Conservation (phyloP, 148 eudicot species). For the Camellia granthamiana region DNA sequence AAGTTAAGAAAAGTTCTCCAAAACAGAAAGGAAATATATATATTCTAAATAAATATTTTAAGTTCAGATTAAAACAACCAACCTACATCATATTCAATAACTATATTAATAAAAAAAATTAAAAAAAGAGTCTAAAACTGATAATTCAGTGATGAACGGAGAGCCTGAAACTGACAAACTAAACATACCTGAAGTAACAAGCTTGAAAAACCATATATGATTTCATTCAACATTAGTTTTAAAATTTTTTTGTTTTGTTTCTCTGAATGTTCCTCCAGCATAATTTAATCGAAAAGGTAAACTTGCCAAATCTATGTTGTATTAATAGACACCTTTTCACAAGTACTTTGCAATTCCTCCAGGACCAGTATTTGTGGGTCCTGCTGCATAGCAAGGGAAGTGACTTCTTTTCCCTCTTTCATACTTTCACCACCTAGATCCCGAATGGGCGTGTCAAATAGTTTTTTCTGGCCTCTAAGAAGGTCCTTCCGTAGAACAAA, state of each 20-base stretch:
- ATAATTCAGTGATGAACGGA: neutral
- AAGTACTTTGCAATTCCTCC: constrained; percentile 13
- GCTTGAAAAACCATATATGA: neutral
- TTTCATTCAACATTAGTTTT: neutral
- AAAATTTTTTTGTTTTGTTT: neutral
- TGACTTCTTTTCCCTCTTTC: constrained; percentile 11
- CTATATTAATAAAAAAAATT: no score
- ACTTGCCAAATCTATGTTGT: neutral
- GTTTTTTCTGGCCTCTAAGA: constrained; percentile 23
- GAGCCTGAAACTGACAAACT: neutral
- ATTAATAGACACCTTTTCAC: constrained; percentile 21
- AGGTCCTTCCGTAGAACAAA: constrained; percentile 30
- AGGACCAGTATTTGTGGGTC: neutral
- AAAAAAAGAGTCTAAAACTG: neutral
- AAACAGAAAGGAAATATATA: neutral
- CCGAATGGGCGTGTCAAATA: constrained; percentile 16
- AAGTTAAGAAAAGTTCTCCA: neutral
- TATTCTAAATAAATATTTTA: neutral
- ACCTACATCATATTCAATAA: neutral
- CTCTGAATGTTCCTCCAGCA: neutral
- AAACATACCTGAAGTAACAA: neutral
- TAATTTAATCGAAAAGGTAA: neutral
- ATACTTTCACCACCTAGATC: constrained; percentile 15
- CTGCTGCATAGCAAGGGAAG: neutral
- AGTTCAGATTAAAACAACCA: constrained; percentile 2